These are phyloP conservation scores for Triadica sebifera DNA, from an alignment of 345 rosid species.

Conservation along the genomic window DNA sequence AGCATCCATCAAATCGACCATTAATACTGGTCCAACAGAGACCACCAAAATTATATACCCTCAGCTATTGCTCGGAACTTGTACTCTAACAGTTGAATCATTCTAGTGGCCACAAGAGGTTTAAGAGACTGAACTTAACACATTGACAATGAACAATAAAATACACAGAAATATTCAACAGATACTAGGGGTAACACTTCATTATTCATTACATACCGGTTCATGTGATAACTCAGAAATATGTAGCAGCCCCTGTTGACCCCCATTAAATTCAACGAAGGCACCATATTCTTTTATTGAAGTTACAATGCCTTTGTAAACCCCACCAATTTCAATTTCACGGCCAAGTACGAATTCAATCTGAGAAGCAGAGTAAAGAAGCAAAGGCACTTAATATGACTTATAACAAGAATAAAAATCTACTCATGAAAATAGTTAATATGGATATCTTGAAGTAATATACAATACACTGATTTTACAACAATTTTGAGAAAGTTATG, in stretches of 20 bases:
- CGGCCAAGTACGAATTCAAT: conserved; percentile 79
- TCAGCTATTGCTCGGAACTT: background rate
- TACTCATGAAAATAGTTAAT: background rate
- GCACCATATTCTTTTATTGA: conserved; percentile 98
- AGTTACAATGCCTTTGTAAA: conserved; percentile 80
- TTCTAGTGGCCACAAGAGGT: background rate
- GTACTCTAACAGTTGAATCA: background rate
- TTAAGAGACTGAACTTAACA: background rate
- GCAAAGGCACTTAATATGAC: background rate
- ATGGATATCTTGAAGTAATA: background rate
- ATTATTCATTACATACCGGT: conserved; percentile 49
- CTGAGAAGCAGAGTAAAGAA: conserved; percentile 39
- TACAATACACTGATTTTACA: background rate
- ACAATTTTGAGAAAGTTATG: background rate
- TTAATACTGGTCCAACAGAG: background rate
- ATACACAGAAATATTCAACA: background rate
- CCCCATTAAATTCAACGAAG: conserved; percentile 93
- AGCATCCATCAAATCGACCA: background rate
- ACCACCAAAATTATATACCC: background rate
- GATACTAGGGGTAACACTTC: background rate
- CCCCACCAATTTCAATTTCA: conserved; percentile 80
- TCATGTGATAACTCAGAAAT: conserved; percentile 92
- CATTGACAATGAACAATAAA: background rate
- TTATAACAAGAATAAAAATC: background rate
- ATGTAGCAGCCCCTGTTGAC: conserved; percentile 90